phyloP scores from a whole-genome alignment of 2,329 filamentous ascomycete genomes.

The Ascochyta fabae region DNA sequence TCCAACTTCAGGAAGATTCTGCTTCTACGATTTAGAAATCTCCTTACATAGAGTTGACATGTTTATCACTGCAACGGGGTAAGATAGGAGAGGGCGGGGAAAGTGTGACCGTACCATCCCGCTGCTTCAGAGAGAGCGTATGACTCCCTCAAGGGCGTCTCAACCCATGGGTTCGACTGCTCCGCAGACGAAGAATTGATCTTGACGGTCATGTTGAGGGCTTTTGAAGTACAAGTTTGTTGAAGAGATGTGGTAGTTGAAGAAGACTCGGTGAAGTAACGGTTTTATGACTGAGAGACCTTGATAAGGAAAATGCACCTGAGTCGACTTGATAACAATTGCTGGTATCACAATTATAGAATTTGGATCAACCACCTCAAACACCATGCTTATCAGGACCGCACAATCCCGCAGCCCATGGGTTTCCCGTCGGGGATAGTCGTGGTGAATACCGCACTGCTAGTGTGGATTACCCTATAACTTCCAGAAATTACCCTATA shows the following conservation, averaged over 20 bases:
- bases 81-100: not conserved
- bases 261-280: not conserved
- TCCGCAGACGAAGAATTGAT: constrained; percentile 27
- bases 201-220: constrained; percentile 35
- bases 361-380: constrained; percentile 5
- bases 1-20: constrained; percentile 87
- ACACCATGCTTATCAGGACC: constrained; percentile 32
- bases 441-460: constrained; percentile 19
- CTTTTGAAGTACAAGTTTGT: not conserved
- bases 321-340: constrained; percentile 9
- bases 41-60: constrained; percentile 23
- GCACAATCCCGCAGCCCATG: constrained; percentile 24
- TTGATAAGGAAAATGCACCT: constrained; percentile 5
- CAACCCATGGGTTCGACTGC: constrained; percentile 63
- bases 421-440: constrained; percentile 21
- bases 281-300: not conserved
- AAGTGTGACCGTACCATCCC: constrained; percentile 67
- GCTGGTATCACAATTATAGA: constrained; percentile 9
- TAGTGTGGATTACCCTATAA: constrained; percentile 47
- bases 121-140: constrained; percentile 70
- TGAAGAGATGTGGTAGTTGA: constrained; percentile 13
- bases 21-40: constrained; percentile 54
- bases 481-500: constrained; percentile 43
- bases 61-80: not conserved
- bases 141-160: constrained; percentile 74